Conservation (phyloP, 768 basidiomycete genomes). For the Mycena chlorophos region DNA sequence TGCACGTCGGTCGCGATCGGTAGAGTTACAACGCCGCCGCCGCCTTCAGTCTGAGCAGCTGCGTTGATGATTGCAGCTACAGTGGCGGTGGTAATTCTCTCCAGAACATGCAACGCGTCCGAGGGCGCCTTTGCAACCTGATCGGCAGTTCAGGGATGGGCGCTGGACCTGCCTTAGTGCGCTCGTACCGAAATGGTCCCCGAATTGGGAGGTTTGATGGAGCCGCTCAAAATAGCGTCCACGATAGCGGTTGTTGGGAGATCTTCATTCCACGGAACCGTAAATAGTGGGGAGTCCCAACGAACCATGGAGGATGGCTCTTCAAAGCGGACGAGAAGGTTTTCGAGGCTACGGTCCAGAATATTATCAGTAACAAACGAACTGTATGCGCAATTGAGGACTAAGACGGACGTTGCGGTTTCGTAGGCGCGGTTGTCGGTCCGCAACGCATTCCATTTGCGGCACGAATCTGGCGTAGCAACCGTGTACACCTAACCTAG, state of each 20-base stretch:
- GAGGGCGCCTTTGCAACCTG: conserved; percentile 82
- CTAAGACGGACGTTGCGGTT: conserved; percentile 65
- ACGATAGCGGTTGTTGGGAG: conserved; percentile 74
- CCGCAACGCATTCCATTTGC: conserved; percentile 68
- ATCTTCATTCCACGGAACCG: conserved; percentile 69
- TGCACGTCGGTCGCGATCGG: conserved; percentile 42
- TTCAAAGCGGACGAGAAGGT: conserved; percentile 86
- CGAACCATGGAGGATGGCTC: conserved; percentile 98
- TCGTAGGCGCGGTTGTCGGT: conserved; percentile 53
- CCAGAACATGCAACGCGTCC: conserved; percentile 85
- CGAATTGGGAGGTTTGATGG: conserved; percentile 83
- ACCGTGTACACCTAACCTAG: conserved; percentile 70
- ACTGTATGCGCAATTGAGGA: neutral
- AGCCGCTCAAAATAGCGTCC: conserved; percentile 75
- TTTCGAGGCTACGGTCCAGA: conserved; percentile 62
- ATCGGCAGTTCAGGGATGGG: conserved; percentile 1
- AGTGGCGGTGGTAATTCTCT: conserved; percentile 68
- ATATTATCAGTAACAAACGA: neutral
- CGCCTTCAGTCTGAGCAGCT: conserved; percentile 52
- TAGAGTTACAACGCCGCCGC: conserved; percentile 54
- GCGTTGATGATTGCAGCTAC: conserved; percentile 72
- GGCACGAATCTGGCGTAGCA: conserved; percentile 72
- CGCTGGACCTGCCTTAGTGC: neutral
- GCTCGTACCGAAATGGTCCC: conserved; percentile 70
- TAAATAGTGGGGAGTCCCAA: conserved; percentile 96